Base-by-base conservation (phyloP, 176 grass and related monocot genomes). In the Eleusine coracana region DNA sequence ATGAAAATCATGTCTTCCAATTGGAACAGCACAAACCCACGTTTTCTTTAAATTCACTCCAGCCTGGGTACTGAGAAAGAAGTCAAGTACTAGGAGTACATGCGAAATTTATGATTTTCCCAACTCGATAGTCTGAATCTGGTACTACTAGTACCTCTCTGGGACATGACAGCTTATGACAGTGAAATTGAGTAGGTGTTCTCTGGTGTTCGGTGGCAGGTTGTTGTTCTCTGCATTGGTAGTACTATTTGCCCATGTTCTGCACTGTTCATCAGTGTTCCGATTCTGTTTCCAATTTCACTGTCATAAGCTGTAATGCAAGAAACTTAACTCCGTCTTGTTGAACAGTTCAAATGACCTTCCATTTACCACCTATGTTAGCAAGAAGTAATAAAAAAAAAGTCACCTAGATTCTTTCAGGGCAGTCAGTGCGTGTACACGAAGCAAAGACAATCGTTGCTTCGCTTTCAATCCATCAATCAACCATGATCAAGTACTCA, bases 161-260 rank as follows among this genome's bases (percentile, higher is more conserved):
- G 66, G 55, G 60, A 45, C 67, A 83, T 45, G 29, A 77, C 59
- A 79, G 66, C 31, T 62, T 31, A 44, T 73, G 60, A 55, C 25
- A 71, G 45, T 44, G 38, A 86, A n/a, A 58, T 77, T 21, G 78
- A 34, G 78, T 72, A 29, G 46, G 45, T 86, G 58, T 59, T 85
- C 76, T 44, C 77, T 77, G 34, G 71, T 64, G 64, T 76, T 21
- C 25, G 38, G 20, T 66, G 73, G 36, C 67, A 89, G 38, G 46
- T 29, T 31, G 78, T 82, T 81, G 27, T 16, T 76, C 31, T 34
- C 31, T 34, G 31, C 31, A 34, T 34, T 34, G 31, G 31, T 34
- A 34, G 31, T 76, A 45, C 34, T 10, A 37, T 13, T 85, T 70
- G 37, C 50, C 25, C 62, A 40, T 36, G 56, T 29, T 48, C 77